Conservation (phyloP, 2,329 filamentous ascomycete genomes). For the Fusarium subglutinans region DNA sequence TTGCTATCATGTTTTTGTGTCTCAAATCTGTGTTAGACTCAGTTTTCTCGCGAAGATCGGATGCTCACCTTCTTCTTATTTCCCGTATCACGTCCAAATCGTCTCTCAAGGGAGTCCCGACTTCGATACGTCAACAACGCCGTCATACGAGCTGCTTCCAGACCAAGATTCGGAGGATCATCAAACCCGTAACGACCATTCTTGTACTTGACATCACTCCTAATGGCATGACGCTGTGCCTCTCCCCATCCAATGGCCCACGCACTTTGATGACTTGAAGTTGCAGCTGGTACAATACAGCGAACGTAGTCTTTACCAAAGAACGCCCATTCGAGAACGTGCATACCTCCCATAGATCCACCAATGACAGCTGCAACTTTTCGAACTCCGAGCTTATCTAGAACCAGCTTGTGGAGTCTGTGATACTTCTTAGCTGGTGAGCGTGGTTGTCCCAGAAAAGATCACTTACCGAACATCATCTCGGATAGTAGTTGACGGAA, state of each 20-base stretch:
- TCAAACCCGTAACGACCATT: background rate
- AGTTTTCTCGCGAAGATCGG: accelerated
- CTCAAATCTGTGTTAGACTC: background rate
- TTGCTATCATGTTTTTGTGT: background rate
- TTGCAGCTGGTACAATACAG: background rate
- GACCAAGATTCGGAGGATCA: background rate
- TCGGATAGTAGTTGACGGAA: background rate
- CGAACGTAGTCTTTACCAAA: background rate
- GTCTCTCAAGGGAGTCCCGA: background rate
- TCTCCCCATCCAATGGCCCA: background rate
- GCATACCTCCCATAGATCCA: background rate
- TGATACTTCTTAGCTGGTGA: background rate
- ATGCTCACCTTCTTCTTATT: background rate
- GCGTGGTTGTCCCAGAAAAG: accelerated
- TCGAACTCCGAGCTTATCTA: background rate
- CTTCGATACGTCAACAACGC: background rate
- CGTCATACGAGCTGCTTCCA: background rate
- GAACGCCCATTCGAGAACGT: background rate
- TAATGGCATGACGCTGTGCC: background rate
- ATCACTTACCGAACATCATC: background rate
- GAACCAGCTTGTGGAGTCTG: background rate
- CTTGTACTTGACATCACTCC: background rate
- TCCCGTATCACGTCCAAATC: background rate
- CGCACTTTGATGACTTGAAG: background rate
- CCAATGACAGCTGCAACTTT: background rate